phyloP scores from a whole-genome alignment of 768 basidiomycete species.

The Amanita pseudoporphyria region DNA sequence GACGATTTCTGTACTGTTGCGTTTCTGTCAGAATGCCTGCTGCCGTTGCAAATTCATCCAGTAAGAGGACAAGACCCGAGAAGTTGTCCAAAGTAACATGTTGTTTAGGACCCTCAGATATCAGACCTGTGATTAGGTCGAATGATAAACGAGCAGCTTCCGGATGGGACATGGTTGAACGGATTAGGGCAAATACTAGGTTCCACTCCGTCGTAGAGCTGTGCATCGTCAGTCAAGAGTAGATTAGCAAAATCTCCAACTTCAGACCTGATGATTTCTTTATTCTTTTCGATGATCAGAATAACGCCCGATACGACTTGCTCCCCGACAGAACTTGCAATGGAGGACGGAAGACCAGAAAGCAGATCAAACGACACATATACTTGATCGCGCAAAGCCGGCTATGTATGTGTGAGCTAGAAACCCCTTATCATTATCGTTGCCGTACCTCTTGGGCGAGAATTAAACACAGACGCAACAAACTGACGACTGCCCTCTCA shows the following conservation, averaged over 20 bases:
- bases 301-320: slow-evolving; percentile 83
- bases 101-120: slow-evolving; percentile 49
- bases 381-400: slow-evolving; percentile 82
- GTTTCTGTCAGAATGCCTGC: slow-evolving; percentile 53
- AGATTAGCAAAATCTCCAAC: background rate
- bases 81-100: slow-evolving; percentile 72
- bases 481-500: slow-evolving; percentile 86
- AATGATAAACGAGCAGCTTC: slow-evolving; percentile 85
- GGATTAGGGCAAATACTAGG: slow-evolving; percentile 78
- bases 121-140: slow-evolving; percentile 61
- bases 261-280: slow-evolving; percentile 54
- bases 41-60: slow-evolving; percentile 80
- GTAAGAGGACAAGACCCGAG: slow-evolving; percentile 61
- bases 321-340: slow-evolving; percentile 83
- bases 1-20: slow-evolving; percentile 44
- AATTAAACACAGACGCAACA: slow-evolving; percentile 77
- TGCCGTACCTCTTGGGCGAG: slow-evolving; percentile 64
- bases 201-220: slow-evolving; percentile 97
- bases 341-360: slow-evolving; percentile 61
- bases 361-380: slow-evolving; percentile 91
- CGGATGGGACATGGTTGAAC: slow-evolving; percentile 76
- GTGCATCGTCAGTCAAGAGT: slow-evolving; percentile 3
- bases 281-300: slow-evolving; percentile 69
- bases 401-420: slow-evolving; percentile 30
- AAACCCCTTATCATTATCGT: background rate